phyloP scores from a whole-genome alignment of 768 basidiomycete species.

The Termitomyces sp. region DNA sequence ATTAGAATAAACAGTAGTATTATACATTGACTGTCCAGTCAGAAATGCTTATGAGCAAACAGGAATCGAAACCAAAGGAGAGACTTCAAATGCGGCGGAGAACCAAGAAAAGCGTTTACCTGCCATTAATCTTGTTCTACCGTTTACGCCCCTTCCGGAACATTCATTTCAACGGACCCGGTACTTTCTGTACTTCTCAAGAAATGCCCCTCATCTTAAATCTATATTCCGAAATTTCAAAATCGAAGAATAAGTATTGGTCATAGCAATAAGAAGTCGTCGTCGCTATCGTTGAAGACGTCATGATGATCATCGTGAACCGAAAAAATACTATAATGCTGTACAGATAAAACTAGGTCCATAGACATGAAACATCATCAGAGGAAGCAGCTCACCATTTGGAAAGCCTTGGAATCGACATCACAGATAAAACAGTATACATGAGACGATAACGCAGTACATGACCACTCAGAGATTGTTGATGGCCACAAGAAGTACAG shows the following conservation, averaged over 20 bases:
- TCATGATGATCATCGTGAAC: constrained; percentile 8
- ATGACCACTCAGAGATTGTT: constrained; percentile 15
- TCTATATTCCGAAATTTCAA: no score
- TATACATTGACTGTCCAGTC: no score
- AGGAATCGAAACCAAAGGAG: no score
- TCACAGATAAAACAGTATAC: constrained; percentile 17
- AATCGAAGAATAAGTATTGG: constrained; percentile 12
- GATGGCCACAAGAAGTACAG: constrained; percentile 14
- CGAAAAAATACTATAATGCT: constrained; percentile 16
- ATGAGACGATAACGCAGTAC: constrained; percentile 15
- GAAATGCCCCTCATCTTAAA: constrained; percentile 5
- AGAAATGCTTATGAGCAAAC: no score
- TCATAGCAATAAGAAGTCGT: background rate
- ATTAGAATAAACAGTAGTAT: no score
- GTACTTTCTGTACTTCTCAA: no score
- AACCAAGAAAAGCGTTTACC: no score
- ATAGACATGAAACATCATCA: background rate
- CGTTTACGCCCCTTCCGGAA: no score
- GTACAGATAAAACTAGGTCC: background rate
- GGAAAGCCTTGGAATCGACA: constrained; percentile 14
- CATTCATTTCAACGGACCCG: no score
- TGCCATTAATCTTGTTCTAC: no score
- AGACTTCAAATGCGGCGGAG: no score
- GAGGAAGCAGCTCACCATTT: constrained; percentile 9
- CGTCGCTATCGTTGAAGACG: constrained; percentile 14